phyloP scores from a whole-genome alignment of 352 stramenopile species.

The Phytophthora sp. region DNA sequence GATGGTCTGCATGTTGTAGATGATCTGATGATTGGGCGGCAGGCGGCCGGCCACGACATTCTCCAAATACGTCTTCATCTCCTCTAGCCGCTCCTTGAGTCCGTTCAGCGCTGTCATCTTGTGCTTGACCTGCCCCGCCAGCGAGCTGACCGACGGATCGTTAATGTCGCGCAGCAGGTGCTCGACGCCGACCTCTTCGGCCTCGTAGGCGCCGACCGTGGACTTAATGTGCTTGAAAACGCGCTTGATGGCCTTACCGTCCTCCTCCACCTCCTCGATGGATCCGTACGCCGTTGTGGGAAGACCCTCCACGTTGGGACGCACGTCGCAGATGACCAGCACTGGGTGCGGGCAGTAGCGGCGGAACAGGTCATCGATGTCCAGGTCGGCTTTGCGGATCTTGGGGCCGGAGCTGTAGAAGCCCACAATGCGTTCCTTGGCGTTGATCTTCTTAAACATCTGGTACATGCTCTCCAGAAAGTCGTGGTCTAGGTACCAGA shows the following conservation, averaged over 20 bases:
- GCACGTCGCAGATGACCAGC: conserved; percentile 99
- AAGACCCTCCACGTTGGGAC: conserved; percentile 94
- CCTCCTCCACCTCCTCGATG: conserved; percentile 96
- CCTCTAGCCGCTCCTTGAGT: conserved; percentile 94
- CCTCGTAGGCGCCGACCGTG: conserved; percentile 95
- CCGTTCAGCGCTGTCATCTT: conserved; percentile 97
- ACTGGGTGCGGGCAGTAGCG: conserved; percentile 95
- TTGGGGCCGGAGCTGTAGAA: conserved; percentile 99
- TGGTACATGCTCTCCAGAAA: conserved; percentile 98
- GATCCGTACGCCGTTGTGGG: conserved; percentile 98
- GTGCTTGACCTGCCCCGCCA: conserved; percentile 98
- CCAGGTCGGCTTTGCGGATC: conserved; percentile 94
- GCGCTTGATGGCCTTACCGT: conserved; percentile 95
- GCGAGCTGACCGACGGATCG: conserved; percentile 97
- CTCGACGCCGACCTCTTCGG: conserved; percentile 97
- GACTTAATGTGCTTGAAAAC: conserved; percentile 98
- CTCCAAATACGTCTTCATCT: conserved; percentile 98
- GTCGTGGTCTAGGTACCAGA: conserved; percentile 99
- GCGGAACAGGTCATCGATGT: conserved; percentile 96
- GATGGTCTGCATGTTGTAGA: conserved; percentile 99
- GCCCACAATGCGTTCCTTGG: conserved; percentile 98
- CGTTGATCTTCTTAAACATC: conserved; percentile 96
- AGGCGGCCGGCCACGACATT: conserved; percentile 86
- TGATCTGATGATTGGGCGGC: conserved; percentile 92
- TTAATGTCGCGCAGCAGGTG: conserved; percentile 99